Conservation (phyloP, 176 grass and related monocot genomes). For the Tillandsia leiboldiana region DNA sequence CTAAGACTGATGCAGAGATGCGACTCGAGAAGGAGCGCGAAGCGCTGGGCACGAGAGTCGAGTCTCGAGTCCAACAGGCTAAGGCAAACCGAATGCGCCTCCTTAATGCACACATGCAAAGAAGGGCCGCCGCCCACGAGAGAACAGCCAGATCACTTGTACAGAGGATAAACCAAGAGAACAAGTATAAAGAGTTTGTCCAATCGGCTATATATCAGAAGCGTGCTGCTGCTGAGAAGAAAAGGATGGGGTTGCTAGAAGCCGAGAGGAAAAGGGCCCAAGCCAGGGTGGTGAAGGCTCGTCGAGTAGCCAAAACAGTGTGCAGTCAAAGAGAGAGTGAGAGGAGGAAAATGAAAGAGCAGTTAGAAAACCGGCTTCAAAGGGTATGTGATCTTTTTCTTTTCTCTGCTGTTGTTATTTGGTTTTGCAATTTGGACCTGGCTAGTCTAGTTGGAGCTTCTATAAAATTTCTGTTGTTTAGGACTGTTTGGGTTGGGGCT, state of each 20-base stretch:
- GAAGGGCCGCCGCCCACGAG: constrained; percentile 56
- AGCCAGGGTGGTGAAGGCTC: constrained; percentile 55
- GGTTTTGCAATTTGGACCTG: too few species aligned
- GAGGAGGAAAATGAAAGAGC: constrained; percentile 72
- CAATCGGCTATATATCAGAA: constrained; percentile 70
- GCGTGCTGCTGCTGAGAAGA: constrained; percentile 79
- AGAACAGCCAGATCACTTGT: constrained; percentile 61
- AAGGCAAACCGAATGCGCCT: constrained; percentile 74
- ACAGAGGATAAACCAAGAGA: constrained; percentile 47
- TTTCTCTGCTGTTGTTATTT: background rate
- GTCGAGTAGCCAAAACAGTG: constrained; percentile 45
- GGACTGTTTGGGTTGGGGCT: too few species aligned
- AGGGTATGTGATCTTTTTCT: constrained; percentile 37
- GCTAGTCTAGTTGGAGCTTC: too few species aligned
- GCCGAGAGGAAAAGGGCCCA: constrained; percentile 72
- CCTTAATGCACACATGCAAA: constrained; percentile 53
- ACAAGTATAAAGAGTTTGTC: constrained; percentile 67
- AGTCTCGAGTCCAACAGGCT: constrained; percentile 83
- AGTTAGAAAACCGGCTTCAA: constrained; percentile 73
- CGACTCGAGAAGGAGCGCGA: constrained; percentile 86
- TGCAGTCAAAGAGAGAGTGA: constrained; percentile 73
- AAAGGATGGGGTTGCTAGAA: constrained; percentile 67
- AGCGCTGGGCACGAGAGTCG: constrained; percentile 71
- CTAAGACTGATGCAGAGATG: constrained; percentile 66
- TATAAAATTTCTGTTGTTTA: too few species aligned